Conservation (phyloP, 2,329 filamentous ascomycete genomes). For the Plenodomus biglobosus region DNA sequence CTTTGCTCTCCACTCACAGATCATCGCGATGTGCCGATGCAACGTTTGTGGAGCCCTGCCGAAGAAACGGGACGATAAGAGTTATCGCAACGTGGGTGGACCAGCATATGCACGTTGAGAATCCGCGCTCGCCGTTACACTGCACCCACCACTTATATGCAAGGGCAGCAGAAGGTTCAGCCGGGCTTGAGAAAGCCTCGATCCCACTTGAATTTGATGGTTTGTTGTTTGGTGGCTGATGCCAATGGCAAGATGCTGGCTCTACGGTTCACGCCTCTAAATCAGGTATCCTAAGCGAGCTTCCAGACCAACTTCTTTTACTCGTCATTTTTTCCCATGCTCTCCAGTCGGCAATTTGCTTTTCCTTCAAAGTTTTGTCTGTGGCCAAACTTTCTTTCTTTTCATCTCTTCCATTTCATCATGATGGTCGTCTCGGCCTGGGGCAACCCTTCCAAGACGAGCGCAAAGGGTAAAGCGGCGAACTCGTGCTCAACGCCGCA, state of each 20-base stretch:
- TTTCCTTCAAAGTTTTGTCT: not conserved
- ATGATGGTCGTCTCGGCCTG: not conserved
- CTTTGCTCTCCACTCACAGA: slow-evolving; percentile 19
- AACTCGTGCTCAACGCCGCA: too few species aligned
- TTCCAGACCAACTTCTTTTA: not conserved
- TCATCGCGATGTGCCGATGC: slow-evolving; percentile 18
- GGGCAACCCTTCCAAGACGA: not conserved
- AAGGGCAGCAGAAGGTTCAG: slow-evolving; percentile 6
- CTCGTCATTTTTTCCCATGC: not conserved
- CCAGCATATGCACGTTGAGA: slow-evolving; percentile 22
- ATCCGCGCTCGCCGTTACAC: slow-evolving; percentile 7
- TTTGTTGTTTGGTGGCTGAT: slow-evolving; percentile 16
- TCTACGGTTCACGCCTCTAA: not conserved
- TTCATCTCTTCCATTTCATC: not conserved
- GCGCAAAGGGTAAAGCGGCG: not conserved
- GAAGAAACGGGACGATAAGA: slow-evolving; percentile 25
- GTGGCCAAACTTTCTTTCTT: not conserved
- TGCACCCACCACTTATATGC: slow-evolving; percentile 15
- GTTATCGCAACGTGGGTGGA: slow-evolving; percentile 26
- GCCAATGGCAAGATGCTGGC: not conserved
- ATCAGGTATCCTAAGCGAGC: not conserved
- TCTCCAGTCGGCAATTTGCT: not conserved
- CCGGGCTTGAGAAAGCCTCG: slow-evolving; percentile 12
- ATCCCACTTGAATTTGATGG: slow-evolving; percentile 28
- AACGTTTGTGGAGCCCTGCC: slow-evolving; percentile 23